These are phyloP conservation scores for Gypsophila paniculata DNA, from an alignment of 179 eudicot genomes.

Conservation along the genomic window DNA sequence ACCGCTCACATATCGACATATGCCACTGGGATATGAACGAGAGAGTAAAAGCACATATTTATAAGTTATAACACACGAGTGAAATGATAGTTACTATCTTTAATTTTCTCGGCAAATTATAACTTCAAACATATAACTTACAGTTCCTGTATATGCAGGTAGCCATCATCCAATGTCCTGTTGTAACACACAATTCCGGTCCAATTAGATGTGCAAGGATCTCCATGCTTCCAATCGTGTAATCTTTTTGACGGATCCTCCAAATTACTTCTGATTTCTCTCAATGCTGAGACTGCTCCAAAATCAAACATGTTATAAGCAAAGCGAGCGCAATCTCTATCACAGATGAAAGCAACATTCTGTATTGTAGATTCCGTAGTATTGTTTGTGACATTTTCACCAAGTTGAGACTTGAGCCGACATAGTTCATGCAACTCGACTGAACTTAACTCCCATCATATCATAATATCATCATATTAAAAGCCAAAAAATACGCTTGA, in stretches of 20 bases:
- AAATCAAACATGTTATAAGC: background rate
- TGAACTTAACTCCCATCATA: background rate
- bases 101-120: background rate
- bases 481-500: too few species aligned
- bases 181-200: conserved; percentile 69
- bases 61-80: too few species aligned
- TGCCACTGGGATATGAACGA: background rate
- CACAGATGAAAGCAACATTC: background rate
- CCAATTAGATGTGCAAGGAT: conserved; percentile 80
- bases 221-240: conserved; percentile 52
- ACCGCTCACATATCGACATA: too few species aligned
- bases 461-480: background rate
- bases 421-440: too few species aligned
- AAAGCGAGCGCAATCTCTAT: background rate
- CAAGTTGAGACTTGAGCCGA: too few species aligned
- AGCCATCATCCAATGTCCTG: conserved; percentile 46
- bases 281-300: conserved; percentile 56
- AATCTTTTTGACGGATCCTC: conserved; percentile 52
- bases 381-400: too few species aligned
- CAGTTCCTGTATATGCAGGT: conserved; percentile 73
- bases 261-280: conserved; percentile 43
- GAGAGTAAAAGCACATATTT: background rate
- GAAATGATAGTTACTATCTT: background rate
- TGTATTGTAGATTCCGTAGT: too few species aligned
- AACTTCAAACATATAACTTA: conserved; percentile 25